These are phyloP conservation scores for Tulasnella sp. DNA, from an alignment of 768 basidiomycete species.

Conservation along the genomic window DNA sequence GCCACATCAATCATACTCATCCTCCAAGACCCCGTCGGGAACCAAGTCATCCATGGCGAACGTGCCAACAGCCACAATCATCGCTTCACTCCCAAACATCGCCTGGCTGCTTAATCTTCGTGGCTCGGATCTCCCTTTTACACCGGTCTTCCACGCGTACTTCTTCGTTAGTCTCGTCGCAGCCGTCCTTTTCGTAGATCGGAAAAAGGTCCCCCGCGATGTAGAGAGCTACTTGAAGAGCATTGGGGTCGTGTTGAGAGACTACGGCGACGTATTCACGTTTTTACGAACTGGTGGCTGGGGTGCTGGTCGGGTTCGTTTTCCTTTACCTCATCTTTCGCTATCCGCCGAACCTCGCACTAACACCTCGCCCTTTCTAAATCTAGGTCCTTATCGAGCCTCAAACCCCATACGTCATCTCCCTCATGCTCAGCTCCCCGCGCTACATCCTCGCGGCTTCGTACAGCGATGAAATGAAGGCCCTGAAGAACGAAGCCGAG, in stretches of 20 bases:
- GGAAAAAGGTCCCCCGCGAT: slow-evolving; percentile 49
- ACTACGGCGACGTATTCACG: slow-evolving; percentile 70
- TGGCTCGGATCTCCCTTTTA: slow-evolving; percentile 81
- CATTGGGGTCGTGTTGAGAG: slow-evolving; percentile 45
- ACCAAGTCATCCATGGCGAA: slow-evolving; percentile 12
- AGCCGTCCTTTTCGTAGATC: slow-evolving; percentile 65
- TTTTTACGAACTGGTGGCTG: slow-evolving; percentile 52
- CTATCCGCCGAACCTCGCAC: background rate
- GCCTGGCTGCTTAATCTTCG: slow-evolving; percentile 86
- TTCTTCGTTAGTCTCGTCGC: slow-evolving; percentile 54
- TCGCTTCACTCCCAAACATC: slow-evolving; percentile 58
- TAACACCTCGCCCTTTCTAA: background rate
- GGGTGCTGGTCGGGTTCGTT: slow-evolving; percentile 58
- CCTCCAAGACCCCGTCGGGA: background rate
- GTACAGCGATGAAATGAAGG: slow-evolving; percentile 64
- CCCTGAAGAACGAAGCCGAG: slow-evolving; percentile 81
- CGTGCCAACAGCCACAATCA: slow-evolving; percentile 29
- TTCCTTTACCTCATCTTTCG: background rate
- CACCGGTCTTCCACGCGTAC: slow-evolving; percentile 86
- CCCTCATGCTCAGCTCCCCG: slow-evolving; percentile 73
- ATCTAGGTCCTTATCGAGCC: slow-evolving; percentile 53
- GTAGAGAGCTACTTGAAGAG: slow-evolving; percentile 46
- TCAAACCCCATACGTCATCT: slow-evolving; percentile 72
- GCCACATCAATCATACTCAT: slow-evolving; percentile 12
- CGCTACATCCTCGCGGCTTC: slow-evolving; percentile 66